Evolutionary conservation across 495 filamentous ascomycete genomes (phyloP).

Genomic region (Lophium mytilinum): DNA sequence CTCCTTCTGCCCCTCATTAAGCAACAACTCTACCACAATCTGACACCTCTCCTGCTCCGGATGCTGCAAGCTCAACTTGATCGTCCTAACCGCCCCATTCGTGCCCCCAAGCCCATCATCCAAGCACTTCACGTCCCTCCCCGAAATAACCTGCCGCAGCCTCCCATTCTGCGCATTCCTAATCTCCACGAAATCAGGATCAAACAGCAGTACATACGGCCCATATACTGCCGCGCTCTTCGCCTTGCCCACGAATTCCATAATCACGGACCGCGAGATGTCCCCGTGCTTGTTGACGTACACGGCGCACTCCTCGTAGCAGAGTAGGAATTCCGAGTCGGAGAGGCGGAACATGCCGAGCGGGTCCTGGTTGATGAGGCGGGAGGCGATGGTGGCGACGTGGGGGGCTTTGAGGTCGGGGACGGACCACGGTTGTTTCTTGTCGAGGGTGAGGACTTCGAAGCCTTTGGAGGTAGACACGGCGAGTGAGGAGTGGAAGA

Average conservation of each 20-base stretch:
- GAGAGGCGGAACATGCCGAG: constrained; percentile 95
- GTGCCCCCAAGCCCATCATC: constrained; percentile 61
- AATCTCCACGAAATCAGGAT: constrained; percentile 87
- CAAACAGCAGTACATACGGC: constrained; percentile 48
- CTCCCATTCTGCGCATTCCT: constrained; percentile 94
- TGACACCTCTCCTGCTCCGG: constrained; percentile 73
- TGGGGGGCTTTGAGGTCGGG: constrained; percentile 72
- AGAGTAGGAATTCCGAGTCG: constrained; percentile 86
- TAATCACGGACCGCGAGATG: constrained; percentile 81
- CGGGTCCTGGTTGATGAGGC: constrained; percentile 71
- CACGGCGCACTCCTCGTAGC: constrained; percentile 88
- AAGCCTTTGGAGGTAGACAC: constrained; percentile 89
- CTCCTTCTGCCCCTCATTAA: constrained; percentile 91
- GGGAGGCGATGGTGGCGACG: constrained; percentile 68
- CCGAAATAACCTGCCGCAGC: constrained; percentile 86
- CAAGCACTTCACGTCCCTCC: constrained; percentile 74
- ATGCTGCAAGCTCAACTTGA: constrained; percentile 95
- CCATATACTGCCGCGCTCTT: constrained; percentile 74
- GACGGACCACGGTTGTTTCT: constrained; percentile 85
- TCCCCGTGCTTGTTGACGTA: constrained; percentile 98
- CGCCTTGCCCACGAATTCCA: constrained; percentile 93
- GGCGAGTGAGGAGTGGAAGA: constrained; percentile 88
- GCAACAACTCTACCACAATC: constrained; percentile 81
- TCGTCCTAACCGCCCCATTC: constrained; percentile 42
- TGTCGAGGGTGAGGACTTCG: constrained; percentile 92